phyloP scores from a whole-genome alignment of 345 rosid species.

The Euphorbia peplus region DNA sequence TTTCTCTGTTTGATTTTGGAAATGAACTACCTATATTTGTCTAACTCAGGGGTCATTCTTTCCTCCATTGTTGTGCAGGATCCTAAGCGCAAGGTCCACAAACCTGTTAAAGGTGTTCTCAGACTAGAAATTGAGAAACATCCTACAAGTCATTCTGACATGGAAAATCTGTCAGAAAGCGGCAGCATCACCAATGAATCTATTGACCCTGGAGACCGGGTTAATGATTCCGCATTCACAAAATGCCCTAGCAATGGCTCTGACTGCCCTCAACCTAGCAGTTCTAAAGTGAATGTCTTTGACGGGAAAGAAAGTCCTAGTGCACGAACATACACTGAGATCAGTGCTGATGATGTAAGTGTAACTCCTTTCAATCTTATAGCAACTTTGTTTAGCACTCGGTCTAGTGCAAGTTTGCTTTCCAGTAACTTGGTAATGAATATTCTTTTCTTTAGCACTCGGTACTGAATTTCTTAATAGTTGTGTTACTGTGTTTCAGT shows the following conservation, averaged over 20 bases:
- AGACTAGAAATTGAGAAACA: conserved; percentile 95
- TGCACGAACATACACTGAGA: conserved; percentile 50
- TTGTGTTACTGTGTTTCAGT: neutral
- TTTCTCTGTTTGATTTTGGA: neutral
- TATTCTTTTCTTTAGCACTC: neutral
- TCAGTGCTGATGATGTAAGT: conserved; percentile 64
- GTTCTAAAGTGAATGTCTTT: conserved; percentile 46
- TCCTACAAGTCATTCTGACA: conserved; percentile 57
- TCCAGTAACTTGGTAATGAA: neutral
- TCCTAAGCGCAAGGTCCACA: conserved; percentile 88
- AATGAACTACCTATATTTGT: conserved; percentile 10
- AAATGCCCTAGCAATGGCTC: conserved; percentile 70
- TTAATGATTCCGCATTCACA: conserved; percentile 46
- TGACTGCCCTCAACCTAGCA: conserved; percentile 58
- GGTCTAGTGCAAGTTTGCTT: conserved; percentile 3
- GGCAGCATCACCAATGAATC: conserved; percentile 86
- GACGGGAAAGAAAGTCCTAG: conserved; percentile 63
- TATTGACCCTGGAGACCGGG: conserved; percentile 60
- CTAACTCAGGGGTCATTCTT: neutral
- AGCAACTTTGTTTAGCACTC: conserved; percentile 3
- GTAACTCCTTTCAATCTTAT: neutral
- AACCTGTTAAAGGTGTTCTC: conserved; percentile 88
- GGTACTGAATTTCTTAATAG: neutral
- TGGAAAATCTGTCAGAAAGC: conserved; percentile 80
- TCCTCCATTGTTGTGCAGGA: conserved; percentile 49